Conservation (phyloP, 1,284 basidiomycete genomes). For the Farysia itapuensis region DNA sequence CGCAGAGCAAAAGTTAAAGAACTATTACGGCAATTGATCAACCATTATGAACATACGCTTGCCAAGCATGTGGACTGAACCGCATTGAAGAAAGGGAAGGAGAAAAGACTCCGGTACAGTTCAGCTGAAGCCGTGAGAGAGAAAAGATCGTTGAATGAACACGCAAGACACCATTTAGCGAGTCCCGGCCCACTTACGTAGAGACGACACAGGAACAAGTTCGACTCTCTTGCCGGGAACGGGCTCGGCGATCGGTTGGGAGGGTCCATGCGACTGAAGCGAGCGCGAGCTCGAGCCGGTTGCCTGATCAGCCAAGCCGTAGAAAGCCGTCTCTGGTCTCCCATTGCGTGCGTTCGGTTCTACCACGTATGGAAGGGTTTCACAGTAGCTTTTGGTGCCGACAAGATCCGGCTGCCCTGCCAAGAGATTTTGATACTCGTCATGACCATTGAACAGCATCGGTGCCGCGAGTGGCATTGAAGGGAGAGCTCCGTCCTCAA, state of each 20-base stretch:
- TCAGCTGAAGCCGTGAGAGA: constrained; percentile 67
- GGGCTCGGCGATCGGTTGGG: background rate
- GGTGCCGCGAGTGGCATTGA: no score
- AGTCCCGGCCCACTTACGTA: constrained; percentile 1
- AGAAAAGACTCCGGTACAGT: constrained; percentile 76
- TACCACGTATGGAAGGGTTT: background rate
- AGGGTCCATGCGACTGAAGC: no score
- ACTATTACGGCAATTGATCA: background rate
- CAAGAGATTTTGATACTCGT: no score
- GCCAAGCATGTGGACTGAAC: constrained; percentile 82
- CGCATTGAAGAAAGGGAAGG: constrained; percentile 84
- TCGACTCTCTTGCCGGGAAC: background rate
- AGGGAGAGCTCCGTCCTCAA: no score
- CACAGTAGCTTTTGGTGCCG: background rate
- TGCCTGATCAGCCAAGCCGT: no score
- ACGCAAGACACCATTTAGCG: background rate
- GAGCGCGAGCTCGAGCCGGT: no score
- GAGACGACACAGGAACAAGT: background rate
- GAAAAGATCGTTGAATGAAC: background rate
- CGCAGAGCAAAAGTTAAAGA: background rate
- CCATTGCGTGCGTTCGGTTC: background rate
- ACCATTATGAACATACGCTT: constrained; percentile 64
- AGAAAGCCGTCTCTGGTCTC: background rate
- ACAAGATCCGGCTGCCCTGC: no score
- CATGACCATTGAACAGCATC: no score